A percentile compares a stretch with the other conserved stretches of the same genome.
phyloP scores from a whole-genome alignment of 1,284 basidiomycete species.

The Omphalotus olearius region DNA sequence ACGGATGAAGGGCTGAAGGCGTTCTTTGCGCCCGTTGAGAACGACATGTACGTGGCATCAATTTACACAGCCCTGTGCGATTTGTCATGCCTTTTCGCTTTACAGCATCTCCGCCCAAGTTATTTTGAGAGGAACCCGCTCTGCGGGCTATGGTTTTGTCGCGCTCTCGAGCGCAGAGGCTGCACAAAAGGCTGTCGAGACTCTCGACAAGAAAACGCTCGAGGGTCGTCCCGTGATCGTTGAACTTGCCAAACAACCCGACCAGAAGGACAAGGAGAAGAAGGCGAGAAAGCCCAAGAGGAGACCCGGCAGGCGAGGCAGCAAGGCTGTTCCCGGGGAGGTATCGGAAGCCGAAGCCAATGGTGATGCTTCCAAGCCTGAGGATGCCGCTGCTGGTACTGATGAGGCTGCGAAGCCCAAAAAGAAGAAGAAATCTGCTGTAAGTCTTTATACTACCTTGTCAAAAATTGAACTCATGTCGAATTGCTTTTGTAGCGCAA shows the following conservation, averaged over 20 bases:
- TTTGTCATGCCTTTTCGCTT: constrained; percentile 14
- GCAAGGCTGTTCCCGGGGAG: constrained; percentile 80
- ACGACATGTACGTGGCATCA: constrained; percentile 67
- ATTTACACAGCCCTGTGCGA: constrained; percentile 32
- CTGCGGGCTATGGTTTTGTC: constrained; percentile 91
- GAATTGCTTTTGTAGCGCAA: constrained; percentile 44
- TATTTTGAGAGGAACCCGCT: constrained; percentile 75
- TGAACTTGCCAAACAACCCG: constrained; percentile 85
- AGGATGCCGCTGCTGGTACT: constrained; percentile 39
- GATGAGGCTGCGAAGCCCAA: constrained; percentile 68
- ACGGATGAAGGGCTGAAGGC: constrained; percentile 87
- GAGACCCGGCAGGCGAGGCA: constrained; percentile 74
- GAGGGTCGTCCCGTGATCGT: constrained; percentile 84
- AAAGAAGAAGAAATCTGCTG: constrained; percentile 70
- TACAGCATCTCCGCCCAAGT: constrained; percentile 71
- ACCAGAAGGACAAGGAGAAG: constrained; percentile 80
- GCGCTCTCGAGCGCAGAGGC: constrained; percentile 77
- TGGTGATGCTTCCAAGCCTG: constrained; percentile 59
- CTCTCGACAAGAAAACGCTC: constrained; percentile 84
- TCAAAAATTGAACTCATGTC: constrained; percentile 19
- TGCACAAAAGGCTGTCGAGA: constrained; percentile 82
- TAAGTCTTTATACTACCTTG: constrained; percentile 33
- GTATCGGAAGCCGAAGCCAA: constrained; percentile 82
- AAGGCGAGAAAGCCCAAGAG: constrained; percentile 74
- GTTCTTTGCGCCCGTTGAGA: constrained; percentile 80